Conservation (phyloP, 768 basidiomycete genomes). For the Leucosporidium yakuticum region DNA sequence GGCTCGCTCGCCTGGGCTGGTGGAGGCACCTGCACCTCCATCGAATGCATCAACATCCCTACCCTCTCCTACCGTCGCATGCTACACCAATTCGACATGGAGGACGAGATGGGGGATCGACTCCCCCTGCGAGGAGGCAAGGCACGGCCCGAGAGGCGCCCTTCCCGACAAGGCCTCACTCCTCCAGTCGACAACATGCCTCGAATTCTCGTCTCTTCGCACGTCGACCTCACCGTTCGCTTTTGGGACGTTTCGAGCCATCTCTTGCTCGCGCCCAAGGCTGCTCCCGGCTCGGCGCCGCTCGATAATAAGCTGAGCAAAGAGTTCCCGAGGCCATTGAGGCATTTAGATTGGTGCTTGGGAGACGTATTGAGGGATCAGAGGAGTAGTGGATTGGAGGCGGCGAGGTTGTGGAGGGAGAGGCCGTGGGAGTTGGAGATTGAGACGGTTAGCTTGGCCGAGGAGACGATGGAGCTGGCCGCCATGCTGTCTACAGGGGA, state of each 20-base stretch:
- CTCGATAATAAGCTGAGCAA: not conserved
- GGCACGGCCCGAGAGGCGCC: constrained; percentile 41
- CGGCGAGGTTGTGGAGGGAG: constrained; percentile 40
- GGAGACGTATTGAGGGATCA: constrained; percentile 7
- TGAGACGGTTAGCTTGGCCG: constrained; percentile 43
- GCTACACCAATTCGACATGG: constrained; percentile 21
- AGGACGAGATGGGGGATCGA: constrained; percentile 1
- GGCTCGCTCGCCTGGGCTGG: constrained; percentile 30
- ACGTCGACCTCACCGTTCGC: constrained; percentile 59
- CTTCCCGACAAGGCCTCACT: constrained; percentile 44
- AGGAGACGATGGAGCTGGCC: constrained; percentile 44
- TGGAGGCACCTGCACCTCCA: constrained; percentile 13
- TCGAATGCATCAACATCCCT: constrained; percentile 6
- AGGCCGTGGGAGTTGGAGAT: constrained; percentile 43
- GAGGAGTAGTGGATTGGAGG: constrained; percentile 31
- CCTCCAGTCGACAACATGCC: constrained; percentile 46
- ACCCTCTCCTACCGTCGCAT: constrained; percentile 19
- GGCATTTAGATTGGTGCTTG: constrained; percentile 59
- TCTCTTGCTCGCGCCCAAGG: constrained; percentile 50
- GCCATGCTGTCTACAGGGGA: constrained; percentile 45
- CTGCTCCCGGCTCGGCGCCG: not conserved
- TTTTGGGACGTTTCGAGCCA: constrained; percentile 72
- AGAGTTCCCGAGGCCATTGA: constrained; percentile 62
- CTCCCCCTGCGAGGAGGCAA: constrained; percentile 46
- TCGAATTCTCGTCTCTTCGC: constrained; percentile 61